These are phyloP conservation scores for Arthrobotrys pseudoclavata DNA, from an alignment of 2,329 filamentous ascomycete genomes.

Conservation along the genomic window DNA sequence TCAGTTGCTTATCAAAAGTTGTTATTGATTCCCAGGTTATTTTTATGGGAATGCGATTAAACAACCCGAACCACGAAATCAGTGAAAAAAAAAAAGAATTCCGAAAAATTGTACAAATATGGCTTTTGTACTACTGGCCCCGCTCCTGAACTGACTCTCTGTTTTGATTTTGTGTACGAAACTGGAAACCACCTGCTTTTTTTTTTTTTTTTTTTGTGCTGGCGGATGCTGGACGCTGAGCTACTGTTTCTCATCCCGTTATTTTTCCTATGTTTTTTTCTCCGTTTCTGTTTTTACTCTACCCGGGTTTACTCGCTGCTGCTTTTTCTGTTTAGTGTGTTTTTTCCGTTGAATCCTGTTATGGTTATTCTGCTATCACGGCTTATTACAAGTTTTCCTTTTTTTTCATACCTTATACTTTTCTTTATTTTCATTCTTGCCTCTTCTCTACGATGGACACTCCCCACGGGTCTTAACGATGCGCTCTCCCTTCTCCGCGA, in stretches of 20 bases:
- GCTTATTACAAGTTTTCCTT: constrained; percentile 13
- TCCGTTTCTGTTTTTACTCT: background rate
- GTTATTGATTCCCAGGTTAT: constrained; percentile 31
- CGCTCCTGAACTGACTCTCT: background rate
- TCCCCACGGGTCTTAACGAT: background rate
- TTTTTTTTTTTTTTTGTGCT: background rate
- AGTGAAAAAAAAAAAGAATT: too few species aligned
- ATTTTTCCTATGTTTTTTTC: background rate
- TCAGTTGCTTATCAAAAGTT: constrained; percentile 3
- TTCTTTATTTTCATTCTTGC: constrained; percentile 1
- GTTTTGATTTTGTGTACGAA: constrained; percentile 30
- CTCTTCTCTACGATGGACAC: background rate
- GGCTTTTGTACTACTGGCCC: constrained; percentile 20
- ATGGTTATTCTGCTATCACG: constrained; percentile 1
- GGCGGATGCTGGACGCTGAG: constrained; percentile 11
- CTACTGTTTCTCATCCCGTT: background rate
- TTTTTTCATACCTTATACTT: background rate
- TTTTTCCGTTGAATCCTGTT: constrained; percentile 8
- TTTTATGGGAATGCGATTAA: constrained; percentile 25
- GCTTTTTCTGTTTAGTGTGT: constrained; percentile 4
- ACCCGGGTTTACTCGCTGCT: constrained; percentile 4
- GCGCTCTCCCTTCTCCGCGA: background rate
- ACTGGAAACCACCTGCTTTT: constrained; percentile 29
- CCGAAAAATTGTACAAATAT: constrained; percentile 27
- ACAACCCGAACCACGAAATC: constrained; percentile 5